Evolutionary conservation across 108 stramenopile genomes (phyloP), one percentile per base, ranked within the genome.

Genomic region (Stephanodiscus triporus): DNA sequence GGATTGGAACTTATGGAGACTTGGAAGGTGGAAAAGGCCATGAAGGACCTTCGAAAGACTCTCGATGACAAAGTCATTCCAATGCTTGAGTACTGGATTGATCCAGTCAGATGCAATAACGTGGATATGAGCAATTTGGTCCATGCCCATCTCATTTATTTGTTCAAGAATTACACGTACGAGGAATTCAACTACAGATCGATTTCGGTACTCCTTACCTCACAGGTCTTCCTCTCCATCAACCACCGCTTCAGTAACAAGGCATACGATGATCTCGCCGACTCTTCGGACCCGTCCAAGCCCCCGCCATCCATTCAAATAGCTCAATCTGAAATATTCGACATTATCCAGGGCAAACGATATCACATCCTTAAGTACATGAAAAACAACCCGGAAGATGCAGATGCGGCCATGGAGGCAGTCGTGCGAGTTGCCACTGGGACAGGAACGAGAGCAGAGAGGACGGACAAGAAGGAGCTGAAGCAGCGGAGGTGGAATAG

Each of bases 31-130:
- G 88, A 92, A 45, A 74, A 73, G 65, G 85, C 91, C 16, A 70
- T 91, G 62, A 91, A 87, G 74, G 94, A 90, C 32, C 78, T 96
- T 30, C 84, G 91, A 30, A 82, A 81, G 19, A 90, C 89, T 70
- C 78, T 96, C 9, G 92, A 96, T 58, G 81, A 87, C 34, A 90
- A 90, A 58, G 93, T 93, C 5, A 96, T 98, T 56, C 97, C 97
- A 5, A 95, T 95, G 68, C 77, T 99, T 20, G 98, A 98, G 64
- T 94, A 97, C 36, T 99, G 99, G 99, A 94, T 98, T 66, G 91
- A 95, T 80, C 94, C 94, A 29, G 66, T 86, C 29, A 75, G 93
- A 45, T 87, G 84, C 63, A 83, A 85, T 47, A 92, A 96, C 67
- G 92, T 97, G 11, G 92, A 94, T 51, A 77, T 87, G 30, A 75